Evolutionary conservation across 2,329 filamentous ascomycete species (phyloP), one percentile per base, ranked within the genome.

Genomic region (Pestalotiopsis sp.): DNA sequence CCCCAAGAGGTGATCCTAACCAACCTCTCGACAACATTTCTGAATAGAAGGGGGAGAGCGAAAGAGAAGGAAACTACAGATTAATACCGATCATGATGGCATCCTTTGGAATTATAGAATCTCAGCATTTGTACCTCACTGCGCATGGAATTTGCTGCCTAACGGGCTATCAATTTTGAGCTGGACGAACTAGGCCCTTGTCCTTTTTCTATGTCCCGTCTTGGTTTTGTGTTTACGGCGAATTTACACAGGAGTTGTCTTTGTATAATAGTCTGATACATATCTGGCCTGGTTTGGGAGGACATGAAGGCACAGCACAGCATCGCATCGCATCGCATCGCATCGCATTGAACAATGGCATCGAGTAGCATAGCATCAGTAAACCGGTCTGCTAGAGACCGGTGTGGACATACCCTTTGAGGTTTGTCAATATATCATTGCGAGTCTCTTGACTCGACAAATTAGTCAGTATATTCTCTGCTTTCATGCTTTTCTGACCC

Each of bases 281-380:
- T 26, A 40, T 20, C 66, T 66, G 57, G 48, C 48, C 57, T 66
- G 52, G 40, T 3, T 68, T 20, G 10, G 17, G 4, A 52, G 44
- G 30, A 61, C 58, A 20, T 3, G 26, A 14, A 35, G 30, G 35
- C n/a, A 60, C 58, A 60, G 26, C 26, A 20, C 11, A 24, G 35
- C 22, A 58, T 5, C 9, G 14, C 56, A 61, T n/a, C 39, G 58
- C 58, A 61, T 66, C 64, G 52, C 20, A 69, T 71, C 70, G 56
- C 69, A 72, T 72, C 20, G 44, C 44, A 52, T 52, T 52, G 7
- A 35, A 35, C 30, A 35, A 35, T 35, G 30, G 30, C 30, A 52
- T 20, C 20, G 10, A 20, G 44, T 52, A 74, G 68, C 70, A 69
- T 68, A 71, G 56, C 61, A 64, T 65, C 20, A 30, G 20, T 20